A percentile compares a stretch with the other conserved stretches of the same genome.
Evolutionary conservation across 768 basidiomycete species (phyloP).

Genomic region (Lepiota venenata): DNA sequence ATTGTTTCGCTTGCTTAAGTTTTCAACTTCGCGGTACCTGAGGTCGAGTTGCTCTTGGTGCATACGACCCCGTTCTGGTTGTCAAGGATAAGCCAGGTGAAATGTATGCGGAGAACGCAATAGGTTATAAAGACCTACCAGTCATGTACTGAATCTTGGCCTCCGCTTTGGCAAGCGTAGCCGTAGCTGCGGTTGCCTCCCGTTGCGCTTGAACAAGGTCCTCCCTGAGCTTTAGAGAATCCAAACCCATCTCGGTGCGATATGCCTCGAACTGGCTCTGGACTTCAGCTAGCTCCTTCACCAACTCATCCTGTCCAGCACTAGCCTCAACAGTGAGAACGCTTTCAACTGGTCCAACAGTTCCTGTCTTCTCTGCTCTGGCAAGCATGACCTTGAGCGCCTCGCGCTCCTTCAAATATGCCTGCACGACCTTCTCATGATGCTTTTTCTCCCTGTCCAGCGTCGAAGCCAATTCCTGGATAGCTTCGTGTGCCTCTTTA

Average conservation of each 20-base stretch:
- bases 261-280: constrained; percentile 82
- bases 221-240: constrained; percentile 69
- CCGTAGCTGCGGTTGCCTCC: constrained; percentile 61
- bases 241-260: constrained; percentile 75
- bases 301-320: constrained; percentile 32
- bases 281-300: constrained; percentile 64
- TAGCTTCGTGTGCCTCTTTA: constrained; percentile 84
- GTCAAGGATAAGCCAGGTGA: constrained; percentile 7
- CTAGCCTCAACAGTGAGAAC: constrained; percentile 1
- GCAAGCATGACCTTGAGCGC: constrained; percentile 74
- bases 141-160: constrained; percentile 77
- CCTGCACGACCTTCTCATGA: constrained; percentile 68
- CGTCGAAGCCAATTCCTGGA: constrained; percentile 73
- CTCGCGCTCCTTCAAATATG: constrained; percentile 86
- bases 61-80: constrained; percentile 65
- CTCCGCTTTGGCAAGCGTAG: constrained; percentile 77
- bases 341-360: constrained; percentile 17
- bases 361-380: constrained; percentile 39
- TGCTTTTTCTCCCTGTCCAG: constrained; percentile 75
- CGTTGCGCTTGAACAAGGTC: constrained; percentile 62
- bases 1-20: constrained; percentile 63
- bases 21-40: constrained; percentile 63
- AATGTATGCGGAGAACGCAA: constrained; percentile 6
- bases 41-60: constrained; percentile 64
- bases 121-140: constrained; percentile 42